Conservation (phyloP, 2,329 filamentous ascomycete genomes). For the Clarireedia sp. region DNA sequence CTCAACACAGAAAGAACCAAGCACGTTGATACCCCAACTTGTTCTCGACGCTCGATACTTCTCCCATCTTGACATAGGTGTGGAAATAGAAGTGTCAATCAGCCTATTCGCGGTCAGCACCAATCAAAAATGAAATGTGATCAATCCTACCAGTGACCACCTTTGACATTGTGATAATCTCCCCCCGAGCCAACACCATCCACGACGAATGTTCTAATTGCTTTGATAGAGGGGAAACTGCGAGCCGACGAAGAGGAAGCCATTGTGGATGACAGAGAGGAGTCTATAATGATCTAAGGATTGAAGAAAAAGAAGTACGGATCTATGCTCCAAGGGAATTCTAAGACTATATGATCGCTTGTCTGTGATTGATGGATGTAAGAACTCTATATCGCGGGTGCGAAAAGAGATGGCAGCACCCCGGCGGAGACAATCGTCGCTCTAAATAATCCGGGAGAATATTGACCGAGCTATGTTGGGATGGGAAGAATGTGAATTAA, state of each 20-base stretch:
- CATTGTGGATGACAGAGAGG: constrained; percentile 13
- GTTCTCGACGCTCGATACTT: constrained; percentile 81
- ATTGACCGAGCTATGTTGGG: constrained; percentile 1
- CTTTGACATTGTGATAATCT: constrained; percentile 88
- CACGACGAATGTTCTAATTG: constrained; percentile 65
- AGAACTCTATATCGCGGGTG: neutral
- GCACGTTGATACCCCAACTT: constrained; percentile 90
- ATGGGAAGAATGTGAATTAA: neutral
- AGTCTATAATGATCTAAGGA: neutral
- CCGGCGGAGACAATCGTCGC: neutral
- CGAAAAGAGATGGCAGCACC: neutral
- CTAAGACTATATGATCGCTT: neutral
- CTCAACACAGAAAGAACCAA: constrained; percentile 87
- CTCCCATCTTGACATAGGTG: constrained; percentile 84
- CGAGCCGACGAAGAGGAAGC: constrained; percentile 21
- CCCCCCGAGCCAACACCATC: constrained; percentile 57
- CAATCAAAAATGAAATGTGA: neutral
- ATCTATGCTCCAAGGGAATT: neutral
- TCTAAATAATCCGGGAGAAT: constrained; percentile 6
- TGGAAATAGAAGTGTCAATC: constrained; percentile 86
- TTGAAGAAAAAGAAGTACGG: neutral
- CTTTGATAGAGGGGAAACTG: constrained; percentile 66
- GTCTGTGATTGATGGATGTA: neutral
- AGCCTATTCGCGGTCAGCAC: constrained; percentile 50
- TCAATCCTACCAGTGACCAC: constrained; percentile 52